Evolutionary conservation across 352 stramenopile genomes (phyloP).

Genomic region (Globisporangium nagaii): DNA sequence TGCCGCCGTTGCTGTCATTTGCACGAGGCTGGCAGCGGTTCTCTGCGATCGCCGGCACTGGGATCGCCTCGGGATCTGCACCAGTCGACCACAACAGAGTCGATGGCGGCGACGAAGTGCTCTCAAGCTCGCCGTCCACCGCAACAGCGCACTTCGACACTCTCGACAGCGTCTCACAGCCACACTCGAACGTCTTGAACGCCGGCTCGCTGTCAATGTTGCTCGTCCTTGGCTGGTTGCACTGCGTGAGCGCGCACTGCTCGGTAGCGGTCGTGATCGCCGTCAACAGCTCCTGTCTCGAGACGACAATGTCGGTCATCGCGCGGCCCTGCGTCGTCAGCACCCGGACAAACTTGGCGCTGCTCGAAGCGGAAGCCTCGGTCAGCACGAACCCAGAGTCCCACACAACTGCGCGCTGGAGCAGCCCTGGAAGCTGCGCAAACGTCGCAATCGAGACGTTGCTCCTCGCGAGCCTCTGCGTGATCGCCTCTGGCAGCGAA

Average conservation of each 20-base stretch:
- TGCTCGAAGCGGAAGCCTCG: neutral
- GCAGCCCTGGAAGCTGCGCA: slow-evolving; percentile 7
- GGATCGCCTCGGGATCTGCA: neutral
- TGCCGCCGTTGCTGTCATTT: neutral
- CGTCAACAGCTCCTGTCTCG: neutral
- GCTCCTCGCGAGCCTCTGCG: slow-evolving; percentile 3
- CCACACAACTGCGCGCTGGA: slow-evolving; percentile 19
- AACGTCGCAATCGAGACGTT: slow-evolving; percentile 1
- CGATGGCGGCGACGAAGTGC: neutral
- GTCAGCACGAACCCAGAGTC: slow-evolving; percentile 14
- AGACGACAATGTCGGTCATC: slow-evolving; percentile 16
- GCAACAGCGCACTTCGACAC: neutral
- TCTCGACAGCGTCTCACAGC: neutral
- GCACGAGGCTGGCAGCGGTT: neutral
- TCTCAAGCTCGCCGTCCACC: neutral
- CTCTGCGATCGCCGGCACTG: neutral
- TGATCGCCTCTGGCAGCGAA: slow-evolving; percentile 8
- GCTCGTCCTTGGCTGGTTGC: neutral
- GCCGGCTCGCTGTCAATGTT: neutral
- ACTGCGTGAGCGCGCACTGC: neutral
- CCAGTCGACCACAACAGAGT: neutral
- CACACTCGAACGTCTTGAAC: neutral
- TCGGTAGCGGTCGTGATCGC: neutral
- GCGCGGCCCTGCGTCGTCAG: slow-evolving; percentile 9
- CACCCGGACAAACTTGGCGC: slow-evolving; percentile 6